Conservation (phyloP, 371 early-diverging fungal genomes). For the Mucor racemosus region DNA sequence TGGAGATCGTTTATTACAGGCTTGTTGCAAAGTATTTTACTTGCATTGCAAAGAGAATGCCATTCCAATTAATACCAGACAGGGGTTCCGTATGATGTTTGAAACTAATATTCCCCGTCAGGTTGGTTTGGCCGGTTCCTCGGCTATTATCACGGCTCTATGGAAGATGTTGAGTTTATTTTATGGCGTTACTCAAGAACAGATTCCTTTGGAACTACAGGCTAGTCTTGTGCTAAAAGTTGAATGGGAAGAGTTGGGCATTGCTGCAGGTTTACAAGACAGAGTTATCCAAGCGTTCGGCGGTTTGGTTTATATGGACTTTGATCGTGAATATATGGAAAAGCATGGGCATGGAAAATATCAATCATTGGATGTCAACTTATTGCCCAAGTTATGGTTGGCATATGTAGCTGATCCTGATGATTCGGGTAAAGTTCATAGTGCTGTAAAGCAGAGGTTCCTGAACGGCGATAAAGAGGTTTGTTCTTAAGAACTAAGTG, state of each 20-base stretch:
- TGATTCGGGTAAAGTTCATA: constrained; percentile 73
- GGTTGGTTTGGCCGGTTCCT: constrained; percentile 76
- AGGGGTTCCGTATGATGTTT: constrained; percentile 61
- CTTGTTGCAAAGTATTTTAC: constrained; percentile 67
- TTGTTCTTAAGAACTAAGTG: background rate
- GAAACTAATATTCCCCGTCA: constrained; percentile 75
- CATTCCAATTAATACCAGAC: constrained; percentile 40
- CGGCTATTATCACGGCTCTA: constrained; percentile 67
- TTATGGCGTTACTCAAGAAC: constrained; percentile 42
- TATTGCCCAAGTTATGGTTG: constrained; percentile 53
- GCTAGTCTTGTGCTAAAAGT: constrained; percentile 65
- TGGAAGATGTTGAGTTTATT: constrained; percentile 58
- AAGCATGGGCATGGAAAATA: constrained; percentile 64
- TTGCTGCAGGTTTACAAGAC: constrained; percentile 73
- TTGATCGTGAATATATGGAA: constrained; percentile 59
- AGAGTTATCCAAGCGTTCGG: constrained; percentile 71
- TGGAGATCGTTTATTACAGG: constrained; percentile 60
- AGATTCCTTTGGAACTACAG: constrained; percentile 58
- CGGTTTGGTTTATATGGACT: constrained; percentile 76
- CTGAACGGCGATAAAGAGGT: constrained; percentile 62
- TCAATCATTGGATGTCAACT: constrained; percentile 35
- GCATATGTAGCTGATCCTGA: constrained; percentile 70
- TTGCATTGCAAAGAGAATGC: constrained; percentile 45
- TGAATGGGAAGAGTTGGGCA: constrained; percentile 66
- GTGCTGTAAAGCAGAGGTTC: constrained; percentile 60